phyloP scores from a whole-genome alignment of 2,329 filamentous ascomycete genomes.

The Pyrenophora graminea region DNA sequence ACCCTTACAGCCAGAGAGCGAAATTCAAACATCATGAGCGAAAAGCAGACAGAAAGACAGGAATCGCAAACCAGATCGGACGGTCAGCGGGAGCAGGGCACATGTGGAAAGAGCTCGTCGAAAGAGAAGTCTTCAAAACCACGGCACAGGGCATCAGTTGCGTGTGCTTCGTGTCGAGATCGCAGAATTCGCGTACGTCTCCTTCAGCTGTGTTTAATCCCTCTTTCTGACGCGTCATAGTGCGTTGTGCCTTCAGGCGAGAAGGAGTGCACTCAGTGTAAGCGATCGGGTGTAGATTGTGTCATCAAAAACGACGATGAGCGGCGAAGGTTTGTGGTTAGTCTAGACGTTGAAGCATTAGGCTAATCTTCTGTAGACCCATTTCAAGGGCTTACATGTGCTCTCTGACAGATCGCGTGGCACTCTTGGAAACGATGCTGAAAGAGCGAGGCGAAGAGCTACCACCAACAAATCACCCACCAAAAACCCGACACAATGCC shows the following conservation, averaged over 20 bases:
- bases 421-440: constrained; percentile 58
- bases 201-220: not conserved
- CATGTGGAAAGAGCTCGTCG: constrained; percentile 15
- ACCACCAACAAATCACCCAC: constrained; percentile 59
- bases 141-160: constrained; percentile 56
- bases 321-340: constrained; percentile 51
- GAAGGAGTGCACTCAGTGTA: constrained; percentile 58
- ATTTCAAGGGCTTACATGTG: constrained; percentile 64
- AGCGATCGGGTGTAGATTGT: constrained; percentile 56
- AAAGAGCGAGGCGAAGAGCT: constrained; percentile 55
- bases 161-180: constrained; percentile 59
- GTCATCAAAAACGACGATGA: constrained; percentile 64
- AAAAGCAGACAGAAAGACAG: constrained; percentile 19
- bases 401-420: constrained; percentile 60
- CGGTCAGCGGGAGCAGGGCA: constrained; percentile 15
- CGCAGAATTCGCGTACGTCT: constrained; percentile 47
- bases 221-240: constrained; percentile 39
- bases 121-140: constrained; percentile 37
- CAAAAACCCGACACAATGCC: constrained; percentile 52
- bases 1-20: constrained; percentile 15
- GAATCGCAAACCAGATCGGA: constrained; percentile 22
- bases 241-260: constrained; percentile 61
- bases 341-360: not conserved
- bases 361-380: constrained; percentile 47
- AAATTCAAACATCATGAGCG: constrained; percentile 16